Evolutionary conservation across 2,329 filamentous ascomycete species (phyloP).

Genomic region (Colletotrichum sp.): DNA sequence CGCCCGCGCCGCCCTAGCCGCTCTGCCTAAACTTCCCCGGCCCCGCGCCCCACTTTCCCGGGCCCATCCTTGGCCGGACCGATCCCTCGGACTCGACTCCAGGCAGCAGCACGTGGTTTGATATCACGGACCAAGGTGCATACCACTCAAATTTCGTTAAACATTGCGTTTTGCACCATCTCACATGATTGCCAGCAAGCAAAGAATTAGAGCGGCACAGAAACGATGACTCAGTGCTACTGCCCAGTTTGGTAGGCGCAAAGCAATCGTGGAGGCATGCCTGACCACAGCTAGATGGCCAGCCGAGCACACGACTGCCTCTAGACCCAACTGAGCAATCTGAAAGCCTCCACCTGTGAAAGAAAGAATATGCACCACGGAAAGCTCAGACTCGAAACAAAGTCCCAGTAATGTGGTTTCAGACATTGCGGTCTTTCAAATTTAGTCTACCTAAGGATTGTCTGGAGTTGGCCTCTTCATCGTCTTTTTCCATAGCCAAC

Average conservation of each 20-base stretch:
- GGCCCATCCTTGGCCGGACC: not conserved
- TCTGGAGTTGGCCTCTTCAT: too few relatives aligned
- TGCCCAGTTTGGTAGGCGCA: not conserved
- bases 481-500: too few relatives aligned
- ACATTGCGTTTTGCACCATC: not conserved
- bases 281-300: too few relatives aligned
- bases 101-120: not conserved
- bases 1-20: not conserved
- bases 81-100: not conserved
- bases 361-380: too few relatives aligned
- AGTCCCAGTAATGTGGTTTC: too few relatives aligned
- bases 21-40: not conserved
- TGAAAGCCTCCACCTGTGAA: too few relatives aligned
- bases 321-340: too few relatives aligned
- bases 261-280: too few relatives aligned
- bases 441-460: too few relatives aligned
- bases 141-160: rapidly evolving
- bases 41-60: not conserved
- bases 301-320: too few relatives aligned
- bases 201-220: not conserved
- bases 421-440: too few relatives aligned
- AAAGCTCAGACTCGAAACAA: too few relatives aligned
- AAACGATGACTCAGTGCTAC: not conserved
- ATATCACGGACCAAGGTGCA: not conserved
- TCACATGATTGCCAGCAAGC: not conserved